Base-by-base conservation (phyloP, 768 basidiomycete genomes). In the Trametes gibbosa region DNA sequence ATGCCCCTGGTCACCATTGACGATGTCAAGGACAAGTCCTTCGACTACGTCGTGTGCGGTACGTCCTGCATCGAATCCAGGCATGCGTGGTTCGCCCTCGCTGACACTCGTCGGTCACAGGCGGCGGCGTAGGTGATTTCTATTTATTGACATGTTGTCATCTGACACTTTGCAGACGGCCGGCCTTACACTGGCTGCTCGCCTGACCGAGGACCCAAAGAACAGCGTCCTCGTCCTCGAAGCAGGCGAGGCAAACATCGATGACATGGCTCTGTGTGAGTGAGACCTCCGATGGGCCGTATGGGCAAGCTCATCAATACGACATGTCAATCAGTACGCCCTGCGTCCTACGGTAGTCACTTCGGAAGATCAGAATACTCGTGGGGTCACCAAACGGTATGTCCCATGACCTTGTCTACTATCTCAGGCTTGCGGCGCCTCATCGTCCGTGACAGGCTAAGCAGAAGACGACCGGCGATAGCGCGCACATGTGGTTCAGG, bases 121-220 rank as follows among this genome's bases (percentile, higher is more conserved):
- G 65, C 35, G 65, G 65, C 13, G 65, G 65, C 40, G 65, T 65
- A 58, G 7, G 65, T 51, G 13, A 24, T 12, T 29, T 6, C 14
- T 1, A 1, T 17, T 16, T 10, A 21, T 13, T 16, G 12, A 32
- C 29, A 10, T 32, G 5, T 32, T 32, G 10, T 32, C 21, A 5
- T 58, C 9, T 23, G 24, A 2, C 35, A 23, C 27, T 34, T 0
- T 49, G 13, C 34, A 65, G 65, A 66, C 65, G 19, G 75, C 76
- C 2, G 79, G 79, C 10, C 64, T 79, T 25, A 74, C 75, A 2
- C 61, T 80, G 24, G 79, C 77, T 12, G 70, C 70, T 2, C 68
- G 79, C 19, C 68, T 81, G 32, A 63, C 69, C 12, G 74, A 77
- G 48, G 75, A 79, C 58, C 63, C 70, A 0, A 54, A 68, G 42